Percentiles rank a stretch among this genome's conserved stretches.
These are phyloP conservation scores for Sclerotinia spermophila DNA, from an alignment of 2,329 filamentous ascomycete species.

Conservation along the genomic window DNA sequence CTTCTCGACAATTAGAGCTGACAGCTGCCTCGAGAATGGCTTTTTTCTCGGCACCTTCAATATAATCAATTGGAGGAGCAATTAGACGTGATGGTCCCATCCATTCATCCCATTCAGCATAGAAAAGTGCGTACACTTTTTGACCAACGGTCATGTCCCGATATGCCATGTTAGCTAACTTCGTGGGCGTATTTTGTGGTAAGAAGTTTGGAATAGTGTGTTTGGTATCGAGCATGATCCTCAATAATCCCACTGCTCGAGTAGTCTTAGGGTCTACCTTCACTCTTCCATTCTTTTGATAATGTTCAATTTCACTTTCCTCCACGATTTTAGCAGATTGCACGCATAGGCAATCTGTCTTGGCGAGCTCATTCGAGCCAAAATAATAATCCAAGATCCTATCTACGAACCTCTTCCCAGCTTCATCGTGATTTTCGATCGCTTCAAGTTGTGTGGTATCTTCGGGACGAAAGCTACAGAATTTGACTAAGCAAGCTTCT, in stretches of 20 bases:
- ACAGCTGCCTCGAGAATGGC: neutral
- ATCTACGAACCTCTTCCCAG: neutral
- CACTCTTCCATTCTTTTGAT: neutral
- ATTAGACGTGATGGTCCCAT: neutral
- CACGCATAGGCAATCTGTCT: neutral
- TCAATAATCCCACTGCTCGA: neutral
- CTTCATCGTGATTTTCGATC: neutral
- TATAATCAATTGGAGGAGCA: neutral
- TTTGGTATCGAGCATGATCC: neutral
- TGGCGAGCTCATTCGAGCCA: neutral
- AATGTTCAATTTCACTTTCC: neutral
- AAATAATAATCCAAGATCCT: neutral
- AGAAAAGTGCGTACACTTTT: neutral
- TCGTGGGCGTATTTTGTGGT: neutral
- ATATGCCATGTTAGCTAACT: neutral
- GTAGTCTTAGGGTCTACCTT: neutral
- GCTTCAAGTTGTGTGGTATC: neutral
- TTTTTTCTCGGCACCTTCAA: neutral
- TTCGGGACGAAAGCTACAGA: neutral
- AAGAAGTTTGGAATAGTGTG: neutral
- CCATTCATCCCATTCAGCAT: constrained; percentile 9
- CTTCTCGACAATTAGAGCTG: neutral
- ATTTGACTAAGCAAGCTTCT: neutral
- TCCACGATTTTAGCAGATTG: neutral
- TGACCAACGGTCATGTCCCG: neutral